A percentile compares a stretch with the other conserved stretches of the same genome.
Conservation (phyloP, 257 asterid species). For the Primulina tabacum region DNA sequence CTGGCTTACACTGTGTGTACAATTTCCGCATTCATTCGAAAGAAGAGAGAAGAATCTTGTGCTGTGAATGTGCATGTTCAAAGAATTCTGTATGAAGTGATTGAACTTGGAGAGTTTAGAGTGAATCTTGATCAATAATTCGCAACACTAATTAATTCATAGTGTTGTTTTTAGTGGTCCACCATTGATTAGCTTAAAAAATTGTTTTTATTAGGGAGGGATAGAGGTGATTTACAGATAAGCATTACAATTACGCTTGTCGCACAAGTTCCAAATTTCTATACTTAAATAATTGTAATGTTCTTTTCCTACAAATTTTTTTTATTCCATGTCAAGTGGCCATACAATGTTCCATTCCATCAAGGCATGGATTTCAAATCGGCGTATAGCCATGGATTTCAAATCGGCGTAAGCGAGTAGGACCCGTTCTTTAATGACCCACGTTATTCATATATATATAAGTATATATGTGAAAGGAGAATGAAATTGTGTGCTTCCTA, state of each 20-base stretch:
- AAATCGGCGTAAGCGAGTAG: not conserved
- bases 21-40: too few relatives aligned
- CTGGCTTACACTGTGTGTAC: too few relatives aligned
- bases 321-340: not conserved
- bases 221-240: constrained; percentile 32
- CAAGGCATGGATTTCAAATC: not conserved
- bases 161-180: constrained; percentile 40
- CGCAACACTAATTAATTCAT: not conserved
- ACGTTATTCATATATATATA: too few relatives aligned
- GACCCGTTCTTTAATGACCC: not conserved
- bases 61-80: too few relatives aligned
- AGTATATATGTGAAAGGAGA: too few relatives aligned
- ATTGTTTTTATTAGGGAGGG: constrained; percentile 30
- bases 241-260: constrained; percentile 29
- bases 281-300: constrained; percentile 23
- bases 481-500: too few relatives aligned
- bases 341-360: not conserved
- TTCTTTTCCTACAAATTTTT: not conserved
- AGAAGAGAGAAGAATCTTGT: too few relatives aligned
- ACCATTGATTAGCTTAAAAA: constrained; percentile 31
- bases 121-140: not conserved
- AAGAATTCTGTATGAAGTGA: too few relatives aligned
- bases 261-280: constrained; percentile 30
- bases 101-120: too few relatives aligned
- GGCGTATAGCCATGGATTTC: too few relatives aligned